Percentiles rank a stretch among this genome's conserved stretches.
These are phyloP conservation scores for Nannochloropsis gaditana DNA, from an alignment of 108 stramenopile genomes.

Conservation along the genomic window DNA sequence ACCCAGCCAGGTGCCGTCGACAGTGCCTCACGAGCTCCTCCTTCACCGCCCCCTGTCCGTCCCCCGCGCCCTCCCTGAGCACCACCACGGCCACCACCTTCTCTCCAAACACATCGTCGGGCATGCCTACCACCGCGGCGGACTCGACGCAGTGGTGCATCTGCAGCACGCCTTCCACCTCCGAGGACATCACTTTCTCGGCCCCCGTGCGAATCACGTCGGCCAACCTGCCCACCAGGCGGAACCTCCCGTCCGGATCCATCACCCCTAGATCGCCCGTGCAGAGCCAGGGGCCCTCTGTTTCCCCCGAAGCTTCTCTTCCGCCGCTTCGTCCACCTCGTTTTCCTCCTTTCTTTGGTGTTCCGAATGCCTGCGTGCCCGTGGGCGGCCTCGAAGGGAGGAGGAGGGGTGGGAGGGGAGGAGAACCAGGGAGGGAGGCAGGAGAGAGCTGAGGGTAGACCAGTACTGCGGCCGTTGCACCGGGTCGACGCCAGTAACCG, in stretches of 20 bases:
- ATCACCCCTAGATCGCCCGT: constrained; percentile 30
- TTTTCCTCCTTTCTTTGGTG: not conserved
- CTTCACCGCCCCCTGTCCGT: not conserved
- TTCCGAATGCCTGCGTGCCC: not conserved
- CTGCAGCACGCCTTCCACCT: constrained; percentile 69
- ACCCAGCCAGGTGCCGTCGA: constrained; percentile 21
- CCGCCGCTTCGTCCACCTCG: not conserved
- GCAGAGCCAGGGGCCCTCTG: constrained; percentile 28
- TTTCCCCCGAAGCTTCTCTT: not conserved
- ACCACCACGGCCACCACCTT: constrained; percentile 36
- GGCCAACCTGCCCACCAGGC: constrained; percentile 57
- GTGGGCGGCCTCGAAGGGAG: not conserved
- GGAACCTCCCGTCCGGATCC: constrained; percentile 16
- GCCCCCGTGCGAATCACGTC: constrained; percentile 82
- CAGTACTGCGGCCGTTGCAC: constrained; percentile 28
- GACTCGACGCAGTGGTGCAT: constrained; percentile 29
- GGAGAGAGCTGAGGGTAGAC: not conserved
- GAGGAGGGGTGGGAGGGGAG: not conserved
- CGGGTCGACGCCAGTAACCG: constrained; percentile 76
- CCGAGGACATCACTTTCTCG: constrained; percentile 74
- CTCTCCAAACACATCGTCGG: constrained; percentile 30
- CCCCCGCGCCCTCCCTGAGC: constrained; percentile 18
- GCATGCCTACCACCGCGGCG: constrained; percentile 30
- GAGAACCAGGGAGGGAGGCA: not conserved
- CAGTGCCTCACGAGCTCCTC: constrained; percentile 25